Evolutionary conservation across 2,329 filamentous ascomycete genomes (phyloP), one percentile per base, ranked within the genome.

Genomic region (Aspergillus sergii): DNA sequence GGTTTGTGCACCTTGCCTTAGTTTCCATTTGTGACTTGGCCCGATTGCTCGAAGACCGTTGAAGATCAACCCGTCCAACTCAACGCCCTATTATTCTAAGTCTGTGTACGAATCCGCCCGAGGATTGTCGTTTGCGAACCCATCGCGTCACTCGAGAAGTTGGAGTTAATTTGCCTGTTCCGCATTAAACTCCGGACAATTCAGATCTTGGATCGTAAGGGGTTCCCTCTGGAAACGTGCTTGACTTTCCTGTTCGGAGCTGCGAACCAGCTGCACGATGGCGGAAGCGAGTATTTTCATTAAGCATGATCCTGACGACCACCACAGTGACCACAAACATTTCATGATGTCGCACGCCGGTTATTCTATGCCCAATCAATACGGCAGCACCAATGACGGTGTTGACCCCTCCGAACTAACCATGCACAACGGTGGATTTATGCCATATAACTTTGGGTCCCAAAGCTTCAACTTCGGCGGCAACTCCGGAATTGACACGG

Each of bases 351-450:
- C 78, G 66, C 80, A 84, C 66, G 79, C 79, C 68, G 79, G 80
- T 65, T 84, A 82, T 72, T 78, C 80, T 61, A 84, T 87, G 78
- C 76, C 79, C 62, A 84, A 84, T 61, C 84, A 85, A 68, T 86
- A 86, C 76, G 82, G 78, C 65, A 76, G 79, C 68, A 83, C 83
- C 67, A 84, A 85, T 68, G 84, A 83, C 67, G 83, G 86, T 73
- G 89, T 97, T 73, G 92, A 97, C 74, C 94, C 94, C 12, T 94
- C 92, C 65, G 92, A 95, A 66, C 85, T 97, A 64, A 88, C 88
- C 70, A 91, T 94, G 88, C 82, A 84, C 68, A 81, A 80, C 65
- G 75, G 76, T 60, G 79, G 78, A 60, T 87, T 81, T 68, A 79
- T 82, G 78, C 76, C 86, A 26, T 83, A 85, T 43, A 85, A 86